Base-by-base conservation (phyloP, 176 grass and related monocot species). In the Cocos nucifera region DNA sequence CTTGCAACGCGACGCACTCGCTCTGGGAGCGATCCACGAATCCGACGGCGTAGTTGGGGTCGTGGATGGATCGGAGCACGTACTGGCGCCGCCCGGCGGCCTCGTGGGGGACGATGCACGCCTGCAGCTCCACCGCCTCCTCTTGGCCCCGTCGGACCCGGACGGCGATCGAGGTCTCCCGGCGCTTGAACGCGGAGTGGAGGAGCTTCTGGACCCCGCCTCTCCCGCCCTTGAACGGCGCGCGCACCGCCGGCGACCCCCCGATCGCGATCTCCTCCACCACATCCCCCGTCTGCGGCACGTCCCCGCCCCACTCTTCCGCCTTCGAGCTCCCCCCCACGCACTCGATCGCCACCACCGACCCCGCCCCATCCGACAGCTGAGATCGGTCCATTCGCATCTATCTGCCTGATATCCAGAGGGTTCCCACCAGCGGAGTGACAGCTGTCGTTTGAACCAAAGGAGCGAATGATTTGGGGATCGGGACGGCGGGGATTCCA, bases 321-420 rank as follows among this genome's bases (percentile, higher is more conserved):
- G 93, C 93, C 76, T 84, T 97, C 29, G 93, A 97, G 81, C 87
- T 88, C 66, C 93, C 88, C 26, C 78, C 76, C 62, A 97, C 87
- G 84, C 93, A 97, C 93, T 91, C 84, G 64, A 92, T 76, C 73
- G 77, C 87, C 75, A 97, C 93, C 57, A 87, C 75, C 62, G 60
- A 49, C 19, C 51, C 75, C 62, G 54, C 56, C 19, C 51, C 27
- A 59, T 75, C 59, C 15, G 26, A 61, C 55, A 50, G 21, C 63
- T 58, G 69, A 0, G 29, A 61, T 23, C 69, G 70, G 20, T 73
- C 70, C 78, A 74, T 64, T 63, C 21, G 25, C 57, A 57, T 16
- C 17, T 48, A 58, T 23, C 19, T 30, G 6, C 32, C 50, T n/a
- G 21, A 66, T 22, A 23, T 24, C 50, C 49, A 10, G 39, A 19